Evolutionary conservation across 129 eudicot species (phyloP), one percentile per base, ranked within the genome.

Genomic region (Flaveria linearis): DNA sequence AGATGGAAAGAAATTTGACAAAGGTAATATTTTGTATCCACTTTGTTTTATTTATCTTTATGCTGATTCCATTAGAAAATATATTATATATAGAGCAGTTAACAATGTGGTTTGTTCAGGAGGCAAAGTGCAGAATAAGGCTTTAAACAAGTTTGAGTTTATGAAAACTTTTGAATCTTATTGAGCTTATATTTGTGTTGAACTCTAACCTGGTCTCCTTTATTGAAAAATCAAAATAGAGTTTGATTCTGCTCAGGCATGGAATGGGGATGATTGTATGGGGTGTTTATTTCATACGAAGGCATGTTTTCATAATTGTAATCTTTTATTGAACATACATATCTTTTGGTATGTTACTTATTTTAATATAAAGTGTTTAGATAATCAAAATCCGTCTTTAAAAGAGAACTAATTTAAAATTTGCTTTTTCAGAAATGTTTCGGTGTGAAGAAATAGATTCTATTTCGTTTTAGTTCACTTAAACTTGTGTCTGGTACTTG

Each of bases 1-100:
- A 20, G 97, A 87, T 84, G 96, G 97, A 55, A 89, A 92, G 78
- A 92, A 92, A 30, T 92, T 92, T 57, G 98, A 92, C 65, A 87
- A 74, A 85, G 96, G 98, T 89, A 12, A 1, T 46, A 75, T 11
- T 18, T 10, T 14, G 1, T 36, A 12, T 2, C 15, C 16, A 41
- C 41, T 36, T 36, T 1, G 1, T 9, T 26, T 23, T 4, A 6
- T 62, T 63, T 63, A 14, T 63, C 42, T 5, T 33, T 22, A 7
- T 58, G 39, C 8, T 36, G 41, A 36, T 36, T 5, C 41, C 8
- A 36, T 5, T 36, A 8, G 7, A 36, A 36, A 36, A 4, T 36
- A 5, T 36, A 36, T 33, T 33, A 33, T 33, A 33, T 36, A 36
- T 36, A 36, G 41, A 36, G 41, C 5, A 36, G 41, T 36, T 36